Percentiles rank a stretch among this genome's conserved stretches.
These are phyloP conservation scores for Guyanaporus albipodus DNA, from an alignment of 768 basidiomycete species.

Conservation along the genomic window DNA sequence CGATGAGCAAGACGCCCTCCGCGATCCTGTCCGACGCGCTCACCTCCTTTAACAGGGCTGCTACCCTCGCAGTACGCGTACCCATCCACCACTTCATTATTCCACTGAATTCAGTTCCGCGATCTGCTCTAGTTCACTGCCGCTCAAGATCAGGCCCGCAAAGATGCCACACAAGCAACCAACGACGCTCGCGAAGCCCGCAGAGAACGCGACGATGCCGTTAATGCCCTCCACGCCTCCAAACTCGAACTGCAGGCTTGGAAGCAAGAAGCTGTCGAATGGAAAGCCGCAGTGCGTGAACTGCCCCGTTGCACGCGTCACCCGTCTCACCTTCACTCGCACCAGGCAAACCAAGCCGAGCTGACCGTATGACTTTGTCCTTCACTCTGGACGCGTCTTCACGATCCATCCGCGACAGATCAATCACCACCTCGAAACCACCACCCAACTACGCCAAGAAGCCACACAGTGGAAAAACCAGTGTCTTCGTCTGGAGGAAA, in stretches of 20 bases:
- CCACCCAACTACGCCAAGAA: conserved; percentile 60
- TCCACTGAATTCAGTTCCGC: conserved; percentile 1
- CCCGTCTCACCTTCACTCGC: conserved; percentile 1
- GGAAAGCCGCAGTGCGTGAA: conserved; percentile 48
- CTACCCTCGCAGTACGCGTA: conserved; percentile 37
- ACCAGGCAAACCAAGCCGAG: conserved; percentile 53
- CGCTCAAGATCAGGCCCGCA: conserved; percentile 52
- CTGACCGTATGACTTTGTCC: conserved; percentile 40
- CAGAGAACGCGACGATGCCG: conserved; percentile 46
- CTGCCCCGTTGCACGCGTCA: conserved; percentile 8
- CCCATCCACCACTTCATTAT: neutral
- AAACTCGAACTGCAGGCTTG: conserved; percentile 46
- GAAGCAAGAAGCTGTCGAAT: conserved; percentile 40
- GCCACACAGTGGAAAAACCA: conserved; percentile 72
- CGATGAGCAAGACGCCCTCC: conserved; percentile 34
- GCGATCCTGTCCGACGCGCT: conserved; percentile 41
- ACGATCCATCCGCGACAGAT: conserved; percentile 37
- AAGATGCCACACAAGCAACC: conserved; percentile 47
- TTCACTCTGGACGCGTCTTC: neutral
- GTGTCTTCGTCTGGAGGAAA: conserved; percentile 43
- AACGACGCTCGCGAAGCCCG: conserved; percentile 46
- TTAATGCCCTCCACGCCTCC: conserved; percentile 42
- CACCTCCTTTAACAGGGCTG: conserved; percentile 37
- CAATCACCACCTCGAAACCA: conserved; percentile 55
- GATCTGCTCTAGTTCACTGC: conserved; percentile 42